Evolutionary conservation across 2,329 filamentous ascomycete genomes (phyloP), one percentile per base, ranked within the genome.

Genomic region (Botrytis aclada): DNA sequence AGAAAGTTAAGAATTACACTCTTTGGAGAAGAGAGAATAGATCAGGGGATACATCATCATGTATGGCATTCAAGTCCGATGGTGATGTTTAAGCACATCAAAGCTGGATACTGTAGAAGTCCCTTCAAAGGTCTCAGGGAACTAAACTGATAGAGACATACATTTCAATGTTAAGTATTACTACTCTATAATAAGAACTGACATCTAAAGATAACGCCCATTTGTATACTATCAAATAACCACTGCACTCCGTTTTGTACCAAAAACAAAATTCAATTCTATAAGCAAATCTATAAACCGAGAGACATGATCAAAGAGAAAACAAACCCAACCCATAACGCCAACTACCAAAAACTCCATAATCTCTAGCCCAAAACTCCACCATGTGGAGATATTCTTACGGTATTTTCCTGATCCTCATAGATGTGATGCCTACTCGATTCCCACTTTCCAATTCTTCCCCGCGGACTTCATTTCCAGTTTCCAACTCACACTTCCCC

Each of bases 51-150:
- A 54, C 4, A 16, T 25, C 4, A 16, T 25, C 12, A n/a, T 54
- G 51, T 29, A 16, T 16, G 12, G 25, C 12, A 16, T 3, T 54
- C 7, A 16, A 45, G 12, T 8, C n/a, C 12, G 14, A 29, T 8
- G 25, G 16, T 16, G 7, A 5, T 1, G 0, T 8, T 29, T 0
- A 54, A 16, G 12, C 2, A 29, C n/a, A 16, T 8, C 2, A 29
- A 54, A 54, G 12, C 51, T 54, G 12, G 12, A 29, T 54, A n/a
- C n/a, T n/a, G n/a, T n/a, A 29, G 1, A 54, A 54, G 10, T 16
- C 22, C 22, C 25, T 54, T 3, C 43, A 20, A 45, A 45, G 43
- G 22, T 45, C 43, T 45, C 43, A 9, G 7, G 1, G 43, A 22
- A 45, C 2, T 20, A 45, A 22, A 45, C 18, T 22, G 43, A 45